Conservation (phyloP, 2,329 filamentous ascomycete genomes). For the Diaporthe ilicicola region DNA sequence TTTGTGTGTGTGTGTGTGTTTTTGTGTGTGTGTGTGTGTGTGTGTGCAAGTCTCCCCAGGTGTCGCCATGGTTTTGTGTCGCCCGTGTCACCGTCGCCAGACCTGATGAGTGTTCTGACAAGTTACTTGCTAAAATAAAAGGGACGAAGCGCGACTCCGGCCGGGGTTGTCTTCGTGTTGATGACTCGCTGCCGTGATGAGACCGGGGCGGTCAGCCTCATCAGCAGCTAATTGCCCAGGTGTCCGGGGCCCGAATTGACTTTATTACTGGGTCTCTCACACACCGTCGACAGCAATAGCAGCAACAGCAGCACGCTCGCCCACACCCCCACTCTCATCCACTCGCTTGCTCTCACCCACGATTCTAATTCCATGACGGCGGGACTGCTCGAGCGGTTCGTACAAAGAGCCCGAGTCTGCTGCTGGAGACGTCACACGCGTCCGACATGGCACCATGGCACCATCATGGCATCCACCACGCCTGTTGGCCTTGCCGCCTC, state of each 20-base stretch:
- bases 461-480: slow-evolving; percentile 10
- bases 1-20: too few relatives aligned
- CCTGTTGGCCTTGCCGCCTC: slow-evolving; percentile 23
- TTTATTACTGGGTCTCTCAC: background rate
- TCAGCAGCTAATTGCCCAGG: slow-evolving; percentile 14
- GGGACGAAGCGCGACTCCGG: background rate
- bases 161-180: slow-evolving; percentile 20
- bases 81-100: background rate
- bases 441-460: slow-evolving; percentile 4
- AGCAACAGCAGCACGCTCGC: too few relatives aligned
- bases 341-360: too few relatives aligned
- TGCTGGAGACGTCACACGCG: slow-evolving; percentile 2
- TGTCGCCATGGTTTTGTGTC: background rate
- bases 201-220: slow-evolving; percentile 14
- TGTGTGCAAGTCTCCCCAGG: background rate
- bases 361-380: background rate
- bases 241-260: background rate
- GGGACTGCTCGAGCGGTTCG: background rate
- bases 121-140: background rate
- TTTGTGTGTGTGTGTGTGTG: too few relatives aligned
- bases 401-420: slow-evolving; percentile 12
- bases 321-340: background rate
- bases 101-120: background rate
- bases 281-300: background rate
- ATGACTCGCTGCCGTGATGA: slow-evolving; percentile 8